Base-by-base conservation (phyloP, 768 basidiomycete species). In the Boletellus ananas region DNA sequence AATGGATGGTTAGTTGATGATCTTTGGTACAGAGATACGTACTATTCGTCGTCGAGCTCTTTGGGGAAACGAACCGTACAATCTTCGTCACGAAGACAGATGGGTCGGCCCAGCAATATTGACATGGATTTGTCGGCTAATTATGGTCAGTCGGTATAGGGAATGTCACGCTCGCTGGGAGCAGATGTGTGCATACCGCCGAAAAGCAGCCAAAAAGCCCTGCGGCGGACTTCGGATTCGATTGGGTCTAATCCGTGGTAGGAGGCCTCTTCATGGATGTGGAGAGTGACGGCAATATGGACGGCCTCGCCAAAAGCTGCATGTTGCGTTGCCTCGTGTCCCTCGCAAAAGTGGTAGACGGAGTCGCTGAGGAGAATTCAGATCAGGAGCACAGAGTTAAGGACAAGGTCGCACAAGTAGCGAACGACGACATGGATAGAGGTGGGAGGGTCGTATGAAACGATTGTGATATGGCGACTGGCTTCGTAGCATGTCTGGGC, bases 41-140 rank as follows among this genome's bases (percentile, higher is more conserved):
- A 91, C 89, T 90, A 91, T 73, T 91, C 89, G 64, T 92, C 89
- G 68, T 92, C 89, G 50, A 92, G 72, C 69, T 92, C 89, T 68
- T 85, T 87, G 23, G 90, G 90, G 70, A 91, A 90, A 65, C 90
- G 84, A 3, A 90, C 80, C 9, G 89, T 90, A 68, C 90, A 93
- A 66, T 95, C 92, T 65, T 94, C 93, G 61, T 93, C 90, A 46
- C 89, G 79, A 61, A 94, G 74, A 66, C 84, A 89, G 55, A 93
- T 89, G 34, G 90, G 90, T 51, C 91, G 77, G 16, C 88, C 89
- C 39, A 92, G 75, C 36, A 93, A 73, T 58, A 92, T 86, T 42
- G 87, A 86, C 85, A 87, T 88, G 16, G 90, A 91, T 70, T 92
- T 92, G 66, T 94, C 93, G 55, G 90, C 90, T 90, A 62, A 23